Base-by-base conservation (phyloP, 352 stramenopile species). In the Globisporangium spiculum region DNA sequence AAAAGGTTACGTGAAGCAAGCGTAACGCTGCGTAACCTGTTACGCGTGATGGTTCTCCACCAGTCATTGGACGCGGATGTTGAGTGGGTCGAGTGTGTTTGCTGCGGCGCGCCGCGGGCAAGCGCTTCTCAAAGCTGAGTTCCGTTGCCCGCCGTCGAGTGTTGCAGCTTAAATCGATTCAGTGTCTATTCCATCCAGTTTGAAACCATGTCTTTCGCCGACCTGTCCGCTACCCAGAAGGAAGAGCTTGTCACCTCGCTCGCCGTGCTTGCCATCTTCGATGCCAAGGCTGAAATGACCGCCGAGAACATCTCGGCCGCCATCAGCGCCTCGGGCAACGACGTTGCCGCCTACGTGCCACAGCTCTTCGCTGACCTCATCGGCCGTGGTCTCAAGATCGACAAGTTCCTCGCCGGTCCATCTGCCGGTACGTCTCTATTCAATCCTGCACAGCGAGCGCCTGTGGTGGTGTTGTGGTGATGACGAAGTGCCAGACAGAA, bases 361-460 rank as follows among this genome's bases (percentile, higher is more conserved):
- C 76, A 84, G 71, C 84, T 96, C 73, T 96, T 93, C 75, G 84
- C 89, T 36, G 86, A 94, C 74, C 76, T 93, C 67, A 86, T 95
- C 68, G 74, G 73, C 74, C 86, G 86, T 58, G 87, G 87, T 72
- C 79, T 95, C 69, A 87, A 88, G 76, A 80, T 96, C 54, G 87
- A 94, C 73, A 95, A 94, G 81, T 92, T 94, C 83, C 81, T 96
- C 44, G 89, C 87, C 66, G 87, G 89, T 60, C 89, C 89, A 63
- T 96, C 89, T 72, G 87, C 89, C 78, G 89, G 89, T 94, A 77
- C 78, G 81, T 86, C 50, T 30, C 32, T 58, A 6, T 36, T 53
- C 52, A 32, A 58, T 12, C 16, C 18, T 65, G 60, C 22, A 38
- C 20, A 30, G 34, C 30, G 6, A n/a, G 60, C 26, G 30, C 4